Evolutionary conservation across 73 alveolate genomes (phyloP), one percentile per base, ranked within the genome.

Genomic region (Paramecium sexaurelia): DNA sequence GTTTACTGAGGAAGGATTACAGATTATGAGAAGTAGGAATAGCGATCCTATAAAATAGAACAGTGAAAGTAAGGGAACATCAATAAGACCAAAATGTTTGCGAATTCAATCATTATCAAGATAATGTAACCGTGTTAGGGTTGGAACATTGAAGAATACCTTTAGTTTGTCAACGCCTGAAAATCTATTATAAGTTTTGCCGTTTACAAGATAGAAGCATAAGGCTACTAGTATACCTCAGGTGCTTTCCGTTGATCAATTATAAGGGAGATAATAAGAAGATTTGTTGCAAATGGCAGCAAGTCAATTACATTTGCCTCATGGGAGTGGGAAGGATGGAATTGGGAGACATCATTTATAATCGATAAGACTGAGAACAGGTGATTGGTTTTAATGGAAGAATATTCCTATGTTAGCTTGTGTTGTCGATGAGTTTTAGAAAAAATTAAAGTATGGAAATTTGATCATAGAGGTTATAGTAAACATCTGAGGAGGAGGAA

Each of bases 341-440:
- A 73, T 73, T 0, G 39, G 57, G 35, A 73, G 87, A 33, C 87
- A 73, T 73, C 87, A 73, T 37, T 27, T 29, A 73, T n/a, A 73
- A 33, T 73, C 87, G 35, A 73, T 73, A 13, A 5, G 87, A 9
- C 35, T 73, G 35, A 27, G 87, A 37, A 73, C 87, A 15, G 87
- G 87, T 10, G 56, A 73, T 73, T 73, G 87, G 87, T 73, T 32
- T 73, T 22, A 73, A 37, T 73, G 87, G 87, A 73, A 73, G 66
- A 73, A 73, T 73, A 35, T 73, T 20, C 57, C 87, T 1, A 27
- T 73, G 56, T 11, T 20, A 10, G 35, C 56, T 7, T 10, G 29
- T 8, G 87, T 73, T 0, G 56, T 73, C 17, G 55, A 73, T n/a
- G 87, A 73, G 15, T 73, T 73, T 73, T 36, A 73, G 57, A 73